Conservation (phyloP, 2,329 filamentous ascomycete genomes). For the Fusarium piperis region DNA sequence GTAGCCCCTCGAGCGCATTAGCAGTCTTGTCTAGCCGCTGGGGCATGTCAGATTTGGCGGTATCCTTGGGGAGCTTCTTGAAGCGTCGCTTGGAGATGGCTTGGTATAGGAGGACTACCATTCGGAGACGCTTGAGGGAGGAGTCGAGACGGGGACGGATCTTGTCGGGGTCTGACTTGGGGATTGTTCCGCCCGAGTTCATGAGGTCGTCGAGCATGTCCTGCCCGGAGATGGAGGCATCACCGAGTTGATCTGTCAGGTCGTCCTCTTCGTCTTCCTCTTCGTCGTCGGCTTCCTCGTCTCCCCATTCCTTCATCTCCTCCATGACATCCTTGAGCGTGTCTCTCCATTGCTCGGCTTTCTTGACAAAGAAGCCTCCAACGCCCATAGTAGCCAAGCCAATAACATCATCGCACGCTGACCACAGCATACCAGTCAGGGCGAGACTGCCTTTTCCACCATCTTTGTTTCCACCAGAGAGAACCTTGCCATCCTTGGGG, state of each 20-base stretch:
- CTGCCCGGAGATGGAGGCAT: conserved; percentile 55
- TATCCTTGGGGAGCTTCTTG: conserved; percentile 61
- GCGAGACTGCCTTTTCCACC: conserved; percentile 65
- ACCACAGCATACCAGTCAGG: conserved; percentile 83
- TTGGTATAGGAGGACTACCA: conserved; percentile 74
- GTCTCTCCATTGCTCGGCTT: conserved; percentile 78
- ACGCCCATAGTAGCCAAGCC: conserved; percentile 73
- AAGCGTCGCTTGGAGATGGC: conserved; percentile 76
- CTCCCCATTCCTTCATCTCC: conserved; percentile 89
- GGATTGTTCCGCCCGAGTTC: conserved; percentile 68
- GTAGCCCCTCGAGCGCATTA: conserved; percentile 65
- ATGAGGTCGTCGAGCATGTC: conserved; percentile 76
- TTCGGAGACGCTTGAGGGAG: conserved; percentile 71
- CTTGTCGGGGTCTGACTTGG: conserved; percentile 69
- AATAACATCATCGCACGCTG: conserved; percentile 78
- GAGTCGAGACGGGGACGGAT: conserved; percentile 73
- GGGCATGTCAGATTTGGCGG: conserved; percentile 46
- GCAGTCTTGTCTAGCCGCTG: conserved; percentile 66
- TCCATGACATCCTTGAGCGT: conserved; percentile 83
- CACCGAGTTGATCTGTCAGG: conserved; percentile 44
- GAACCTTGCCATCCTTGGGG: conserved; percentile 64
- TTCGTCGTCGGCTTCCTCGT: conserved; percentile 72
- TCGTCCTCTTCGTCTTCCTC: conserved; percentile 61
- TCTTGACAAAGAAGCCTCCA: conserved; percentile 74
- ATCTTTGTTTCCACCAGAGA: conserved; percentile 45